Conservation (phyloP, 2,329 filamentous ascomycete species). For the Microthyrium microscopicum region DNA sequence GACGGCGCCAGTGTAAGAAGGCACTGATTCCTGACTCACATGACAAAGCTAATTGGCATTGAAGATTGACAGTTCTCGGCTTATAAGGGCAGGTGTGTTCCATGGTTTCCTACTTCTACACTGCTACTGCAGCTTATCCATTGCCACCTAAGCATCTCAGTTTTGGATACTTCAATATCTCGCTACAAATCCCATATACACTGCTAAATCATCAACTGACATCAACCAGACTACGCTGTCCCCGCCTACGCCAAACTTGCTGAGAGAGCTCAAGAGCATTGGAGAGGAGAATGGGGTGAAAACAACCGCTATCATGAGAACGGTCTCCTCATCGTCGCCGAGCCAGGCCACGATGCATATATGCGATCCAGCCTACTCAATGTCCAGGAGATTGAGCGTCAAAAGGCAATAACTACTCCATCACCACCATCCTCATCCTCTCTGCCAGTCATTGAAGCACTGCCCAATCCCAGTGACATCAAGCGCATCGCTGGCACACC, state of each 20-base stretch:
- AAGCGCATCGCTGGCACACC: conserved; percentile 23
- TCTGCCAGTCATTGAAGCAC: conserved; percentile 19
- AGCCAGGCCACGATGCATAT: conserved; percentile 25
- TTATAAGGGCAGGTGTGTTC: conserved; percentile 5
- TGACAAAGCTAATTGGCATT: not conserved
- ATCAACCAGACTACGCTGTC: conserved; percentile 50
- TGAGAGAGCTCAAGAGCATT: conserved; percentile 49
- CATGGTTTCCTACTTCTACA: not conserved
- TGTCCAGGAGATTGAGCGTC: conserved; percentile 15
- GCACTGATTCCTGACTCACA: conserved; percentile 3
- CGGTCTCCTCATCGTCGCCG: conserved; percentile 48
- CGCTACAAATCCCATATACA: not conserved
- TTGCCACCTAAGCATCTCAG: not conserved
- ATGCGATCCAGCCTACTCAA: conserved; percentile 21
- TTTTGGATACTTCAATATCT: conserved; percentile 2
- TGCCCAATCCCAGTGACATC: conserved; percentile 23
- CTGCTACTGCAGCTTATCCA: not conserved
- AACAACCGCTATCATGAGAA: conserved; percentile 53
- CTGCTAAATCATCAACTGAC: not conserved
- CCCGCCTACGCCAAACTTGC: conserved; percentile 60
- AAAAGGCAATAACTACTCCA: conserved; percentile 18
- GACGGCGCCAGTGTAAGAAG: conserved; percentile 35
- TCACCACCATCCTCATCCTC: conserved; percentile 11
- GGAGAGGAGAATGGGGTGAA: conserved; percentile 42
- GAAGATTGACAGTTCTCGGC: conserved; percentile 7